Evolutionary conservation across 1,284 basidiomycete genomes (phyloP).

Genomic region (Tylopilus orsonianus): DNA sequence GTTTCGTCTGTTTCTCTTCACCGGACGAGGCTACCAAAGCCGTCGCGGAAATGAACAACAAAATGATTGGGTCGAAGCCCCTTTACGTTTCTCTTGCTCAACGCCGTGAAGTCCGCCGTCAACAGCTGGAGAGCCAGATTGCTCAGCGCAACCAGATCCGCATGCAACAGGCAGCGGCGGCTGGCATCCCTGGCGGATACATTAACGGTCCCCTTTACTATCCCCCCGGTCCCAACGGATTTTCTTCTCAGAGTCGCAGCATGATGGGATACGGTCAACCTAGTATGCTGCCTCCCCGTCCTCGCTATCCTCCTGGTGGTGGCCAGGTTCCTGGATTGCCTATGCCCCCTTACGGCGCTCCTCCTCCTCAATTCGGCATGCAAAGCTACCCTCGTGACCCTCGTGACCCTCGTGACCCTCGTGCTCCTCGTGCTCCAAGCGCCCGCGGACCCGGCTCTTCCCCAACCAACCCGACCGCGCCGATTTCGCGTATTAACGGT

Average conservation of each 20-base stretch:
- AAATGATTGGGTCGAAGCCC: constrained; percentile 99
- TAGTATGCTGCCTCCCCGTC: constrained; percentile 85
- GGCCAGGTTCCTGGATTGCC: constrained; percentile 78
- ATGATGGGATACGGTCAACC: constrained; percentile 85
- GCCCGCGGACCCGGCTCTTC: constrained; percentile 59
- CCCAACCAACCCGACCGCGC: constrained; percentile 59
- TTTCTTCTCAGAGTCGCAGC: constrained; percentile 76
- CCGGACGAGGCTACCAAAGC: constrained; percentile 99
- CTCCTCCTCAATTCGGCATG: constrained; percentile 59
- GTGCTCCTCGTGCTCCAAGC: constrained; percentile 50
- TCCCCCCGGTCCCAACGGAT: constrained; percentile 77
- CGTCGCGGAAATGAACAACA: constrained; percentile 99
- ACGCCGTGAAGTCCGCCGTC: constrained; percentile 96
- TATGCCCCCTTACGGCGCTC: constrained; percentile 68
- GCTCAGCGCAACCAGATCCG: constrained; percentile 95
- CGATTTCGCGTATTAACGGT: constrained; percentile 56
- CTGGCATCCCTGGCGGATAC: constrained; percentile 80
- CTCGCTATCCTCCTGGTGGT: constrained; percentile 71
- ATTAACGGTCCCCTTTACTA: constrained; percentile 88
- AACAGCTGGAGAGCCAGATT: constrained; percentile 98
- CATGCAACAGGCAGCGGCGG: constrained; percentile 89
- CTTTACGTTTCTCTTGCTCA: constrained; percentile 99
- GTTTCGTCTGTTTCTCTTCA: constrained; percentile 98
- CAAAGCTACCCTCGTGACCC: constrained; percentile 59
- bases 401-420: constrained; percentile 56